Conservation (phyloP, 1,284 basidiomycete species). For the Taiwanofungus camphoratus region DNA sequence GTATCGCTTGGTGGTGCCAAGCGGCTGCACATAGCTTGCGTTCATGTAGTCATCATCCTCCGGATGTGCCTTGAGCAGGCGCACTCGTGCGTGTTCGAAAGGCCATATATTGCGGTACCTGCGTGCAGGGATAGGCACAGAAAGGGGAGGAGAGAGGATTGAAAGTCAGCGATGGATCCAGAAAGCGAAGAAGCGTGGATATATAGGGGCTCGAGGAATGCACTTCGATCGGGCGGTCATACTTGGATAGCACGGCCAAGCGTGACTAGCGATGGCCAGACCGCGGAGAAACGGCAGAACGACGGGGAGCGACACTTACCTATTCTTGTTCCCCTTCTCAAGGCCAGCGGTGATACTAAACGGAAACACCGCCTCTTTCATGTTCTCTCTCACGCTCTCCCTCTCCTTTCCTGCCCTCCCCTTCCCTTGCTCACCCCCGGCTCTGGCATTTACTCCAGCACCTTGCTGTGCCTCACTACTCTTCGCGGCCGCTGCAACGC, state of each 20-base stretch:
- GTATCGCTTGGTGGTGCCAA: constrained; percentile 75
- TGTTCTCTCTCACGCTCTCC: constrained; percentile 9
- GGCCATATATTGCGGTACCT: constrained; percentile 95
- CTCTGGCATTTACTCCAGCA: constrained; percentile 9
- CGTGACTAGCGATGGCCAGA: too few relatives aligned
- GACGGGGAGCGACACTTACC: constrained; percentile 41
- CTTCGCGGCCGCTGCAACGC: constrained; percentile 5
- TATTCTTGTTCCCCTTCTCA: constrained; percentile 92
- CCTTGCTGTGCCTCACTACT: constrained; percentile 10
- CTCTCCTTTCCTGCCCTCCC: constrained; percentile 14
- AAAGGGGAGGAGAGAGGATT: neutral
- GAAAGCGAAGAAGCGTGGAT: too few relatives aligned
- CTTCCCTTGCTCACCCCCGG: constrained; percentile 14
- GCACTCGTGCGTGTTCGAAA: constrained; percentile 87
- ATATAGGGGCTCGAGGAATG: too few relatives aligned
- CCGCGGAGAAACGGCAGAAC: too few relatives aligned
- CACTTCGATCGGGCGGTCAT: too few relatives aligned
- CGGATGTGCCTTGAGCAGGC: constrained; percentile 44
- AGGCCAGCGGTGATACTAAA: constrained; percentile 95
- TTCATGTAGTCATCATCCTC: constrained; percentile 89
- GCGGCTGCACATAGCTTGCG: constrained; percentile 84
- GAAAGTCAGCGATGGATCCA: too few relatives aligned
- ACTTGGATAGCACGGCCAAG: neutral
- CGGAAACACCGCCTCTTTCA: constrained; percentile 46
- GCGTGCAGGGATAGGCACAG: constrained; percentile 9